These are phyloP conservation scores for Kodamaea sp. DNA, from an alignment of 1,139 yeast species.

Conservation along the genomic window DNA sequence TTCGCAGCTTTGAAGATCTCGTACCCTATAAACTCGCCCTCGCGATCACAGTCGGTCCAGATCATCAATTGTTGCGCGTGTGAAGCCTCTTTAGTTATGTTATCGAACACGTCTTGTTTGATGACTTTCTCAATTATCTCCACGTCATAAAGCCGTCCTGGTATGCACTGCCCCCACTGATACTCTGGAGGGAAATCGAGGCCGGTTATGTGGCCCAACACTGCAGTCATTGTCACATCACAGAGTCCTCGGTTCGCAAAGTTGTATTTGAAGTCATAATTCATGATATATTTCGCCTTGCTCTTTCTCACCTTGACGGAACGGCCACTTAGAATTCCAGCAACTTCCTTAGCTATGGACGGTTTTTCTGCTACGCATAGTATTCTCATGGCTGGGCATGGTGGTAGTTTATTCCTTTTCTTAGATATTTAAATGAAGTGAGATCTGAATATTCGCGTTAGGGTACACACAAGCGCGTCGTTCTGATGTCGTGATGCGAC, in stretches of 20 bases:
- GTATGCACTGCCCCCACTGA: conserved; percentile 70
- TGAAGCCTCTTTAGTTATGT: conserved; percentile 69
- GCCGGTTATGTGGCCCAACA: conserved; percentile 76
- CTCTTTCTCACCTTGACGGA: conserved; percentile 49
- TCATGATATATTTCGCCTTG: conserved; percentile 65
- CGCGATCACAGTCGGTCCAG: conserved; percentile 99
- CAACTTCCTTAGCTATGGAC: conserved; percentile 86
- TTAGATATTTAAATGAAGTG: not conserved
- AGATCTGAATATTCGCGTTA: not conserved
- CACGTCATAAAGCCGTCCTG: conserved; percentile 67
- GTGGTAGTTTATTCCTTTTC: too few relatives aligned
- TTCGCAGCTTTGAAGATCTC: conserved; percentile 75
- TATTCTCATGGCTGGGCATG: conserved; percentile 67
- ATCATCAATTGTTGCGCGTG: conserved; percentile 69
- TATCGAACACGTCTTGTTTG: conserved; percentile 57
- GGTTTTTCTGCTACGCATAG: conserved; percentile 98
- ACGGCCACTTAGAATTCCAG: conserved; percentile 77
- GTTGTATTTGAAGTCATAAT: conserved; percentile 73
- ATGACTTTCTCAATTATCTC: conserved; percentile 50
- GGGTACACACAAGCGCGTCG: too few relatives aligned
- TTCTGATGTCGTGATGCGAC: too few relatives aligned
- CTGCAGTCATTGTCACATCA: conserved; percentile 89
- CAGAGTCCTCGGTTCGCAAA: conserved; percentile 61
- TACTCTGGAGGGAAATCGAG: conserved; percentile 66
- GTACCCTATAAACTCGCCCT: conserved; percentile 94